A percentile compares a stretch with the other conserved stretches of the same genome.
These are phyloP conservation scores for Spirogloea muscicola DNA, from an alignment of 139 green algal genomes.

Conservation along the genomic window DNA sequence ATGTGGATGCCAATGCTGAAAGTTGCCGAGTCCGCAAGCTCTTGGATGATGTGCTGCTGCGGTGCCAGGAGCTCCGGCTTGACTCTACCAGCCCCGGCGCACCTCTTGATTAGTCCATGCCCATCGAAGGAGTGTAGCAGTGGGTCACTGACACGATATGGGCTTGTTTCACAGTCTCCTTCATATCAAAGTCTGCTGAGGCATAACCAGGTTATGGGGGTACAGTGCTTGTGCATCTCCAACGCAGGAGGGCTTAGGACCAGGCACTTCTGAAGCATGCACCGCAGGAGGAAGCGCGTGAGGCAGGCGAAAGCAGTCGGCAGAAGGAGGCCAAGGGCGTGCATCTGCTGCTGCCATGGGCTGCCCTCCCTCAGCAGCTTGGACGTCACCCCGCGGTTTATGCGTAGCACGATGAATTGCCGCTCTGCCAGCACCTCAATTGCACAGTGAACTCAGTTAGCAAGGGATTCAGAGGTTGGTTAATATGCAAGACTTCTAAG, in stretches of 20 bases:
- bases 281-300: background rate
- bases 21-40: background rate
- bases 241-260: too few species aligned
- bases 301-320: background rate
- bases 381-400: background rate
- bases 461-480: too few species aligned
- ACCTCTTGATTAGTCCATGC: too few species aligned
- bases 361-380: conserved; percentile 8
- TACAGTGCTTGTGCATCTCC: too few species aligned
- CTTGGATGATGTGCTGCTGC: background rate
- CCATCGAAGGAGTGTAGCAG: background rate
- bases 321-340: background rate
- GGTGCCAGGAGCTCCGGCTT: background rate
- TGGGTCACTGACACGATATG: background rate
- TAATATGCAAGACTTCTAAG: too few species aligned
- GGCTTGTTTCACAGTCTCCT: too few species aligned
- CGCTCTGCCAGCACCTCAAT: too few species aligned
- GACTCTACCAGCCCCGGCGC: too few species aligned
- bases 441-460: too few species aligned
- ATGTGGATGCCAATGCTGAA: background rate
- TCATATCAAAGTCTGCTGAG: too few species aligned
- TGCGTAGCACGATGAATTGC: background rate
- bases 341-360: background rate
- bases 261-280: too few species aligned
- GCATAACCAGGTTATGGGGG: too few species aligned